These are phyloP conservation scores for Brasilioporus rufonigricans DNA, from an alignment of 768 basidiomycete species.

Conservation along the genomic window DNA sequence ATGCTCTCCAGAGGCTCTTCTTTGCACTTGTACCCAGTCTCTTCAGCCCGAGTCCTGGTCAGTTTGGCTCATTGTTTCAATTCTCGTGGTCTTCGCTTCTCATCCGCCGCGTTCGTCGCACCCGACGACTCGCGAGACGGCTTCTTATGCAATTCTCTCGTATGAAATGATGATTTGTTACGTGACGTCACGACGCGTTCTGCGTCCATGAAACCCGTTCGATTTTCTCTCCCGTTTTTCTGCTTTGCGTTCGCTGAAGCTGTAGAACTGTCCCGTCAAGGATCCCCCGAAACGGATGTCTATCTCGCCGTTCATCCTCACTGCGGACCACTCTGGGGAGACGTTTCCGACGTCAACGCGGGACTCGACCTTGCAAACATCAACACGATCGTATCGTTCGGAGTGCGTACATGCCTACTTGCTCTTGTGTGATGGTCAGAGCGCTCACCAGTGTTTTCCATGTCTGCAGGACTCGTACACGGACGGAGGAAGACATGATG, in stretches of 20 bases:
- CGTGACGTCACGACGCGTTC: neutral
- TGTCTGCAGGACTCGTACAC: slow-evolving; percentile 46
- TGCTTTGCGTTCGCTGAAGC: slow-evolving; percentile 9
- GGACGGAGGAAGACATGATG: slow-evolving; percentile 48
- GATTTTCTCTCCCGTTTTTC: slow-evolving; percentile 11
- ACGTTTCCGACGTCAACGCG: slow-evolving; percentile 46
- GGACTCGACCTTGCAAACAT: slow-evolving; percentile 38
- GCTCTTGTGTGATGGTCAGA: neutral
- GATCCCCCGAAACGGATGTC: slow-evolving; percentile 18
- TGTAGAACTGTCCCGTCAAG: slow-evolving; percentile 7
- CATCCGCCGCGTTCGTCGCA: neutral
- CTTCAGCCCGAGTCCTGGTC: slow-evolving; percentile 6
- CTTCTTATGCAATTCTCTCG: neutral
- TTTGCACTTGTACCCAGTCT: slow-evolving; percentile 3
- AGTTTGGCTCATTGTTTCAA: neutral
- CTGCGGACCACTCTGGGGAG: slow-evolving; percentile 42
- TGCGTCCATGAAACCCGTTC: neutral
- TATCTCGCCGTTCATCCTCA: slow-evolving; percentile 46
- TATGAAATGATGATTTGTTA: neutral
- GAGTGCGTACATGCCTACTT: slow-evolving; percentile 33
- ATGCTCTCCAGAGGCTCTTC: slow-evolving; percentile 16
- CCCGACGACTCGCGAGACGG: neutral
- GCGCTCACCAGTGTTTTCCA: neutral
- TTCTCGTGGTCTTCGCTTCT: neutral
- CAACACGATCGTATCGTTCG: slow-evolving; percentile 53